Base-by-base conservation (phyloP, 2,329 filamentous ascomycete genomes). In the Aspergillus costaricaensis region DNA sequence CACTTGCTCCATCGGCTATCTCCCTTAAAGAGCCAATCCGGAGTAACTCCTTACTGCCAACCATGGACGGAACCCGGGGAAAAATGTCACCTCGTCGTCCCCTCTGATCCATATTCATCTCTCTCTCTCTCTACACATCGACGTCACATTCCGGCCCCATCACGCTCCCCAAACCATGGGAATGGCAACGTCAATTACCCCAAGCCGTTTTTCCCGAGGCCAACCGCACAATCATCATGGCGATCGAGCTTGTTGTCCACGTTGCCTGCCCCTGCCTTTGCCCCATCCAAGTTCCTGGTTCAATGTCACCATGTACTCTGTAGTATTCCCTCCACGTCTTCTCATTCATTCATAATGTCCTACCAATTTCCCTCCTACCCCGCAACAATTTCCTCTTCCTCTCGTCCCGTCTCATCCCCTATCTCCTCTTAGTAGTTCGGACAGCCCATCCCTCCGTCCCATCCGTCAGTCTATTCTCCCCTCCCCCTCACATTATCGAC, bases 401-500 rank as follows among this genome's bases (percentile, higher is more conserved):
- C 17, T 55, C 54, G 27, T 25, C 30, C 41, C 12, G 74, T 36
- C 65, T 77, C 21, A 25, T 73, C 72, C 14, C 53, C 64, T 19
- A 61, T 50, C 44, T 60, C 67, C 32, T 10, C 32, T 4, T 30
- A 30, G 27, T 36, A 36, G 32, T 36, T 36, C 12, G 12, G 32
- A 36, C 32, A 36, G 25, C 25, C 25, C 25, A 25, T 25, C 25
- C 25, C 7, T 25, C 25, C 25, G 25, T 25, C 25, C 23, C 25
- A 8, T 25, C 25, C 25, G 25, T 25, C 25, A 7, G 25, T 25
- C 25, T 25, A 25, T 25, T 51, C 50, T 61, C 68, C 27, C 27
- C 10, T 30, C 27, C 8, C 27, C 10, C 68, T 60, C 67, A 68
- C 63, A 58, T 70, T 66, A 25, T 62, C 65, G 44, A 77, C 71